Percentiles rank a stretch among this genome's conserved stretches.
Evolutionary conservation across 148 eudicot genomes (phyloP).

Genomic region (Spergularia marina): DNA sequence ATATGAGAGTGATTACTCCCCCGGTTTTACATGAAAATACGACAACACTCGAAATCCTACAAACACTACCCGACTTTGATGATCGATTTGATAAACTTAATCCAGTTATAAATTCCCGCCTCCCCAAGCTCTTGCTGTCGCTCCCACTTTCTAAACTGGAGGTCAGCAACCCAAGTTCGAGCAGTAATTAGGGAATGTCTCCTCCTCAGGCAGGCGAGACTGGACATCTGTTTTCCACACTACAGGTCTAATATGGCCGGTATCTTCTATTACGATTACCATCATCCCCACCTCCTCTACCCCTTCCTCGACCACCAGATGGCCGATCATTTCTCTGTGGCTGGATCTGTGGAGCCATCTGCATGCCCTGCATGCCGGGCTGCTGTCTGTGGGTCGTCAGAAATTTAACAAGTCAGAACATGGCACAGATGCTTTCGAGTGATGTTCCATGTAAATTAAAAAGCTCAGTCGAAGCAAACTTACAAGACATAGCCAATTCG

Average conservation of each 20-base stretch:
- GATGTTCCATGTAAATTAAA: background rate
- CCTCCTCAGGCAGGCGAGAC: background rate
- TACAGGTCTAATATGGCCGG: conserved; percentile 57
- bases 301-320: conserved; percentile 64
- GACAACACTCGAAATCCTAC: conserved; percentile 14
- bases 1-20: background rate
- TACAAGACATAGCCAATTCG: conserved; percentile 97
- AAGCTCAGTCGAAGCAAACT: conserved; percentile 29
- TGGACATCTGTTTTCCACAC: background rate
- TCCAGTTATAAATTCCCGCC: background rate
- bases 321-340: conserved; percentile 76
- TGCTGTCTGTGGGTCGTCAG: conserved; percentile 63
- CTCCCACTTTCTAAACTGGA: conserved; percentile 10
- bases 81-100: background rate
- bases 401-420: background rate
- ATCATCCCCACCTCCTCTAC: conserved; percentile 59
- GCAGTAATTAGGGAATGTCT: background rate
- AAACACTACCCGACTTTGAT: background rate
- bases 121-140: background rate
- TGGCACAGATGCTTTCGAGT: background rate
- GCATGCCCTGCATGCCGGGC: conserved; percentile 87
- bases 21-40: conserved; percentile 8
- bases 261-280: conserved; percentile 57
- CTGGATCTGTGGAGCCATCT: conserved; percentile 50
- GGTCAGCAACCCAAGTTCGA: conserved; percentile 2